Base-by-base conservation (phyloP, 2,329 filamentous ascomycete genomes). In the Penicillium sp. region DNA sequence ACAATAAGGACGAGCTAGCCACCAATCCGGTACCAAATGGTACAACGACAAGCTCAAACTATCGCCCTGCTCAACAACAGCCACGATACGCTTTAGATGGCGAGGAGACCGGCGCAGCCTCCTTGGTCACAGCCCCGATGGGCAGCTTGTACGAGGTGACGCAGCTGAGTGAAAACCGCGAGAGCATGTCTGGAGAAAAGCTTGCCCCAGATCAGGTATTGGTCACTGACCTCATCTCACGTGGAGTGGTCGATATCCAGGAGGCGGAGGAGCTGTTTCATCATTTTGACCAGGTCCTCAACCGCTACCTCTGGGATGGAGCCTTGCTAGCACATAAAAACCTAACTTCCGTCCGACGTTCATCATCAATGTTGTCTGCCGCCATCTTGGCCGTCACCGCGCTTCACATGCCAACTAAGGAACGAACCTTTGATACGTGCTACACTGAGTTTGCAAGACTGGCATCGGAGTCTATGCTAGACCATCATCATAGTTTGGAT, bases 401-500 rank as follows among this genome's bases (percentile, higher is more conserved):
- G 3, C 70, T 82, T 18, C 80, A 82, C 57, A 74, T 80, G 58
- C 74, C 77, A 0, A 66, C 68, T 39, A 77, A 77, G 56, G 77
- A 77, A 53, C 68, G 71, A 5, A 71, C 75, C 2, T 81, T 79
- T 49, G 76, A 79, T 50, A 72, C 70, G 7, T 81, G 79, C 63
- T 80, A 75, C 55, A 76, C 75, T 19, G 80, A 82, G 61, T 81
- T 81, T 60, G 76, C 78, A 30, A 74, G 74, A 19, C 64, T 82
- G n/a, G 78, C 81, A 35, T 78, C 80, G 3, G 75, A 77, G 40
- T 78, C 79, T 2, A 79, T 83, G 76, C 77, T 82, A 45, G 78
- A 78, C 53, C 73, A 77, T 36, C 77, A 79, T 39, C 76, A 81
- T 47, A 78, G 78, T 36, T 66, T 78, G 51, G 79, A 82, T 57